A percentile compares a stretch with the other conserved stretches of the same genome.
Evolutionary conservation across 768 basidiomycete species (phyloP).

Genomic region (Naganishia onofrii): DNA sequence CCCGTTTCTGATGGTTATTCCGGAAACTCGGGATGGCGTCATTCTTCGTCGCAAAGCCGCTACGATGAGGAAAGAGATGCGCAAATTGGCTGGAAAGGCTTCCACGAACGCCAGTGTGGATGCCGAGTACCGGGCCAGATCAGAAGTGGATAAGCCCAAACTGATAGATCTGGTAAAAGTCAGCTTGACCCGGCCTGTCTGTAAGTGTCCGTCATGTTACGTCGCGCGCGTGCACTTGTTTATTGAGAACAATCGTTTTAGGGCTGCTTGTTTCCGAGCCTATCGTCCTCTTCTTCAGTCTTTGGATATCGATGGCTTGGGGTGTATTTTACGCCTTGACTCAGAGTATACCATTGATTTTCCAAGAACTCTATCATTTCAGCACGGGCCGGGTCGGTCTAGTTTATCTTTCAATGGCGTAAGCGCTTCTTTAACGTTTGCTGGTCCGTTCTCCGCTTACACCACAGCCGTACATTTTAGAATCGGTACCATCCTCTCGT

Average conservation of each 20-base stretch:
- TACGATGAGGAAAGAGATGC: constrained; percentile 10
- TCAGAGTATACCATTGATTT: constrained; percentile 57
- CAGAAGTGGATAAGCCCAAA: constrained; percentile 42
- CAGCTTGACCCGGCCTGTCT: constrained; percentile 68
- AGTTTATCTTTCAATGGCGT: constrained; percentile 60
- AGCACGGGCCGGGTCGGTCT: constrained; percentile 62
- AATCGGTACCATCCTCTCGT: constrained; percentile 40
- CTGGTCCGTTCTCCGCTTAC: neutral
- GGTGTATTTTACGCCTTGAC: constrained; percentile 71
- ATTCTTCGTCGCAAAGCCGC: constrained; percentile 48
- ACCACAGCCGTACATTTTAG: constrained; percentile 24
- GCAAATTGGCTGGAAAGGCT: constrained; percentile 4
- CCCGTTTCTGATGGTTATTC: constrained; percentile 60
- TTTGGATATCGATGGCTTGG: constrained; percentile 63
- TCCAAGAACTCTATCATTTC: constrained; percentile 63
- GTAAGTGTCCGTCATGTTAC: no score
- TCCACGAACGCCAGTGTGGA: constrained; percentile 29
- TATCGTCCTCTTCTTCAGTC: constrained; percentile 64
- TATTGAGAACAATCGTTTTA: neutral
- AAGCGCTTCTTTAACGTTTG: constrained; percentile 17
- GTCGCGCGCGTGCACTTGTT: no score
- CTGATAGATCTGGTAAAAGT: constrained; percentile 61
- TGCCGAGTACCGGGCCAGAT: constrained; percentile 43
- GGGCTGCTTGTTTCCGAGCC: constrained; percentile 64
- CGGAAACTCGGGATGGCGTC: constrained; percentile 70